phyloP scores from a whole-genome alignment of 345 rosid species.

The Trapa bicornis region DNA sequence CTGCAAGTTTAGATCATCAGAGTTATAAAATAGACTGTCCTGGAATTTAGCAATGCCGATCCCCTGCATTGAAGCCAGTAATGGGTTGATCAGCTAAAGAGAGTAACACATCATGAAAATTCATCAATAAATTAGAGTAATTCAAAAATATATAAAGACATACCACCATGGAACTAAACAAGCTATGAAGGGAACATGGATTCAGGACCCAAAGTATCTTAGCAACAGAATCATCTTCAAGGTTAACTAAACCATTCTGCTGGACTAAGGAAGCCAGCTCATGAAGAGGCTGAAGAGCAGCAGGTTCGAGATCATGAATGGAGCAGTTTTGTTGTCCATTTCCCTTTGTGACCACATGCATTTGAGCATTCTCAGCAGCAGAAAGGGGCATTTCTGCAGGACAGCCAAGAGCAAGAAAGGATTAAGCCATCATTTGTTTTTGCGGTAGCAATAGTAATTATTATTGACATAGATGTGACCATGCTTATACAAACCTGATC shows the following conservation, averaged over 20 bases:
- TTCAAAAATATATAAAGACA: constrained; percentile 15
- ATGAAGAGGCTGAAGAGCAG: constrained; percentile 42
- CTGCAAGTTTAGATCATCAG: not conserved
- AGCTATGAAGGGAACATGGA: constrained; percentile 35
- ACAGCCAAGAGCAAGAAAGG: not conserved
- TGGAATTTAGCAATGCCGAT: not conserved
- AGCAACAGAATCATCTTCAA: constrained; percentile 69
- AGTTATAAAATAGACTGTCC: not conserved
- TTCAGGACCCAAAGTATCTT: constrained; percentile 51
- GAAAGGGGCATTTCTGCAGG: not conserved
- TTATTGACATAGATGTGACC: not conserved
- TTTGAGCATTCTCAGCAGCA: not conserved
- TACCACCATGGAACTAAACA: constrained; percentile 63
- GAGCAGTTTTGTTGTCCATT: constrained; percentile 17
- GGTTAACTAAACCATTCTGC: constrained; percentile 14
- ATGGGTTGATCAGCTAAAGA: not conserved
- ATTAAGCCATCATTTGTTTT: not conserved
- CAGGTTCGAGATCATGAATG: constrained; percentile 38
- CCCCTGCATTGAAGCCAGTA: not conserved
- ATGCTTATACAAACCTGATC: constrained; percentile 17
- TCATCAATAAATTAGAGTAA: not conserved
- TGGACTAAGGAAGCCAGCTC: constrained; percentile 65
- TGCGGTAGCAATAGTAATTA: not conserved
- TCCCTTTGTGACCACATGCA: constrained; percentile 18
- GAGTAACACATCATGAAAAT: not conserved